Percentiles rank a stretch among this genome's conserved stretches.
phyloP scores from a whole-genome alignment of 257 asterid genomes.

The Solanum tarijense region DNA sequence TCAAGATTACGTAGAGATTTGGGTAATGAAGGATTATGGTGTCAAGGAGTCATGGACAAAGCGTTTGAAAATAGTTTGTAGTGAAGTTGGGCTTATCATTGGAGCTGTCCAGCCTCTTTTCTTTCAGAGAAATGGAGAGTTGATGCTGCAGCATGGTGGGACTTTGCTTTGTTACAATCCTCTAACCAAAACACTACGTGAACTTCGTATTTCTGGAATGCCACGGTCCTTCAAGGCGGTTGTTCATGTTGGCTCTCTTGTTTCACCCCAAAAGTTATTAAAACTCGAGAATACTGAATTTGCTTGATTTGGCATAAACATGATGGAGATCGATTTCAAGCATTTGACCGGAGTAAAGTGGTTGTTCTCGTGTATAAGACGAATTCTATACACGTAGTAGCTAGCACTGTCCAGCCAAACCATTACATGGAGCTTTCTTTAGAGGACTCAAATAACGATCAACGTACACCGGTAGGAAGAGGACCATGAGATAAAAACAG shows the following conservation, averaged over 20 bases:
- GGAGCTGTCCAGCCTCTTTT: neutral
- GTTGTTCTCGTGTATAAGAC: neutral
- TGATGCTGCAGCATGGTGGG: neutral
- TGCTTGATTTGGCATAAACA: neutral
- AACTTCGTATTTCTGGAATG: neutral
- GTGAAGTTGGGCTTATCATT: neutral
- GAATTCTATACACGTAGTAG: neutral
- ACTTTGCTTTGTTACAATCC: neutral
- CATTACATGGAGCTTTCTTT: neutral
- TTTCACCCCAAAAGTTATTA: neutral
- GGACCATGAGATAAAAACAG: neutral
- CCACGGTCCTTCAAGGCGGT: neutral
- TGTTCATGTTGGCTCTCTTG: slow-evolving; percentile 1
- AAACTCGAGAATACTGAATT: neutral
- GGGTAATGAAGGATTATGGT: slow-evolving; percentile 24
- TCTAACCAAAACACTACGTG: neutral
- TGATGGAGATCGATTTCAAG: neutral
- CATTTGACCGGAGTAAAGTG: neutral
- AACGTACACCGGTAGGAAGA: neutral
- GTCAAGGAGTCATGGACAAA: slow-evolving; percentile 19
- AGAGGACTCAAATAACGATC: neutral
- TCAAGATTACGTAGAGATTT: slow-evolving; percentile 7
- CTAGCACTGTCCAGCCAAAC: neutral
- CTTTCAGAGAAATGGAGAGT: neutral
- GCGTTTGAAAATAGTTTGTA: neutral